Base-by-base conservation (phyloP, 2,329 filamentous ascomycete genomes). In the Aspergillus neotritici region DNA sequence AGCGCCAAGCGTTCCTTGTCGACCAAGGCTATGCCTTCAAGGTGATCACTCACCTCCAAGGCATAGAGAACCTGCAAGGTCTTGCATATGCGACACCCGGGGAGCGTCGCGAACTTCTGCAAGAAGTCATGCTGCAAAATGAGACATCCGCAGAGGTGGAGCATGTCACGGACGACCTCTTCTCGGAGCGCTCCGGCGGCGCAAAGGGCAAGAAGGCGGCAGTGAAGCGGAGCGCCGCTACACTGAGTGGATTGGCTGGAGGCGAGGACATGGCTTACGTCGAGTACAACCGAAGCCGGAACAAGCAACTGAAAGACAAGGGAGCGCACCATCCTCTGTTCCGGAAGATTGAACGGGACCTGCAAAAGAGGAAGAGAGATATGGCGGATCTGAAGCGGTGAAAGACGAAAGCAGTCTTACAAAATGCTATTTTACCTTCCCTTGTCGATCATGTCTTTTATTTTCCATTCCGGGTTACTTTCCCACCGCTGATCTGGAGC, bases 21-120 rank as follows among this genome's bases (percentile, higher is more conserved):
- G 93, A 98, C 54, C 93, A 98, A 67, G 93, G 93, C 8, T 98
- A 98, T 63, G 91, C 93, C 0, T 98, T 98, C 77, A 97, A 97
- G 64, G 91, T 97, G 49, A 98, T 98, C 63, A 98, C 93, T 0
- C 88, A 94, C 60, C 76, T 98, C 6, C 84, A 90, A 58, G 93
- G 91, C 39, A 88, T 98, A 51, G 87, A 96, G 48, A 80, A 87
- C 46, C 84, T 91, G 41, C 82, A 85, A 0, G 82, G 83, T 0
- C 77, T 98, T 1, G 85, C 84, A 2, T 97, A 94, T 62, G 80
- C 80, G 2, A 87, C 87, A 2, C 78, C 88, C 0, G 74, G 80
- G 5, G 89, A 95, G 58, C 83, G 89, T 4, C 83, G 88, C 36
- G 89, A 95, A 64, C 76, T 97, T 17, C 76, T 98, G 1, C 84